Conservation (phyloP, 495 filamentous ascomycete species). For the Trichoderma virens region DNA sequence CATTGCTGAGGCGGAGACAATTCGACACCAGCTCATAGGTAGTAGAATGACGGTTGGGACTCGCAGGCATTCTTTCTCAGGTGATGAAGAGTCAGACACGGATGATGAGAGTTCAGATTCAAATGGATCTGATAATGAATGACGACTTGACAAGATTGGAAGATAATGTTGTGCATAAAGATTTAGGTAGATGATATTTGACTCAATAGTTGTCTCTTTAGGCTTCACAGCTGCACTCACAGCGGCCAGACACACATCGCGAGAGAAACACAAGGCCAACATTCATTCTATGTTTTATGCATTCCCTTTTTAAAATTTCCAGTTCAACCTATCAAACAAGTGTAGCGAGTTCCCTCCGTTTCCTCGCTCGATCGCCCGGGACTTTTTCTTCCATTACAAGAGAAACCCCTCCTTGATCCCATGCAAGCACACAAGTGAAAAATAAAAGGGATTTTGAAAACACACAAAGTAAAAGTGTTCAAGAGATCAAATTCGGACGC, state of each 20-base stretch:
- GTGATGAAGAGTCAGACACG: no score
- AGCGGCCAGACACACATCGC: no score
- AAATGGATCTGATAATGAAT: no score
- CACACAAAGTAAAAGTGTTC: not conserved
- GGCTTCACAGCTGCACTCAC: no score
- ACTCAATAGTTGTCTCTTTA: no score
- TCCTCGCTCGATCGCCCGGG: conserved; percentile 1
- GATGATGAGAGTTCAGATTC: not conserved
- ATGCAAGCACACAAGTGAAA: conserved; percentile 4
- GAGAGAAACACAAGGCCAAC: not conserved
- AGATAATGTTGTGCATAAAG: no score
- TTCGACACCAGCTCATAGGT: not conserved
- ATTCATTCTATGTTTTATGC: conserved; percentile 7
- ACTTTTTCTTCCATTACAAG: conserved; percentile 8
- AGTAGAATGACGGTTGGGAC: no score
- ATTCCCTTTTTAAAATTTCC: conserved; percentile 1
- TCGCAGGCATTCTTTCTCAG: no score
- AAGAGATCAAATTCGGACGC: conserved; percentile 2
- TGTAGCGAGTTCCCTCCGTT: conserved; percentile 7
- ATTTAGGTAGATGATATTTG: no score
- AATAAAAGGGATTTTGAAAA: not conserved
- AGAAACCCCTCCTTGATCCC: not conserved
- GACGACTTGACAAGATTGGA: no score
- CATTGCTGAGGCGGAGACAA: not conserved
- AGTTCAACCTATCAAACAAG: not conserved